phyloP scores from a whole-genome alignment of 495 filamentous ascomycete species.

The Friedmanniomyces simplex region DNA sequence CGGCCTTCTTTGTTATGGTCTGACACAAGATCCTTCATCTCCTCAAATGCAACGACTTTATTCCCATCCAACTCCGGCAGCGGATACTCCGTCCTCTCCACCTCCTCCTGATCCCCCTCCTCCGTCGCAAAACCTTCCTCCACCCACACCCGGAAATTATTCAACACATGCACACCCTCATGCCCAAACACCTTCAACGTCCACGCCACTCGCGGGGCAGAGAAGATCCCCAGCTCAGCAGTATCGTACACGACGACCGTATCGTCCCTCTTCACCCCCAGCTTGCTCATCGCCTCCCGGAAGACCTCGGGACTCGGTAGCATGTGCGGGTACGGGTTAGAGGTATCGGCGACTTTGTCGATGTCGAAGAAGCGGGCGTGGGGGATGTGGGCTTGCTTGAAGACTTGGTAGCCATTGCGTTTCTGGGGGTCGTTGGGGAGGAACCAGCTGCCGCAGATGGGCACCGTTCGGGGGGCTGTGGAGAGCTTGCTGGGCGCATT shows the following conservation, averaged over 20 bases:
- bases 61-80: slow-evolving; percentile 42
- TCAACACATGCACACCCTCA: slow-evolving; percentile 75
- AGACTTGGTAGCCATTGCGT: slow-evolving; percentile 67
- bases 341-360: slow-evolving; percentile 76
- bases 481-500: slow-evolving; percentile 64
- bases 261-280: slow-evolving; percentile 80
- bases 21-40: slow-evolving; percentile 64
- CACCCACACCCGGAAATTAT: slow-evolving; percentile 89
- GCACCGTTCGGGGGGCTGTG: slow-evolving; percentile 68
- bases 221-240: slow-evolving; percentile 81
- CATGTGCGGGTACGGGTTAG: slow-evolving; percentile 93
- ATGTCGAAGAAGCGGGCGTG: slow-evolving; percentile 92
- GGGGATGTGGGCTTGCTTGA: slow-evolving; percentile 68
- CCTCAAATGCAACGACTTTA: slow-evolving; percentile 60
- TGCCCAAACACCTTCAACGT: slow-evolving; percentile 86
- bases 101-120: slow-evolving; percentile 49
- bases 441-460: slow-evolving; percentile 90
- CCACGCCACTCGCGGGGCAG: slow-evolving; percentile 86
- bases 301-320: slow-evolving; percentile 72
- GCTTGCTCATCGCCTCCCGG: slow-evolving; percentile 71
- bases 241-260: slow-evolving; percentile 89
- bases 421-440: slow-evolving; percentile 74
- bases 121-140: slow-evolving; percentile 71
- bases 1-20: slow-evolving; percentile 68
- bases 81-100: slow-evolving; percentile 44